phyloP scores from a whole-genome alignment of 257 asterid species.

The Ophiorrhiza pumila region DNA sequence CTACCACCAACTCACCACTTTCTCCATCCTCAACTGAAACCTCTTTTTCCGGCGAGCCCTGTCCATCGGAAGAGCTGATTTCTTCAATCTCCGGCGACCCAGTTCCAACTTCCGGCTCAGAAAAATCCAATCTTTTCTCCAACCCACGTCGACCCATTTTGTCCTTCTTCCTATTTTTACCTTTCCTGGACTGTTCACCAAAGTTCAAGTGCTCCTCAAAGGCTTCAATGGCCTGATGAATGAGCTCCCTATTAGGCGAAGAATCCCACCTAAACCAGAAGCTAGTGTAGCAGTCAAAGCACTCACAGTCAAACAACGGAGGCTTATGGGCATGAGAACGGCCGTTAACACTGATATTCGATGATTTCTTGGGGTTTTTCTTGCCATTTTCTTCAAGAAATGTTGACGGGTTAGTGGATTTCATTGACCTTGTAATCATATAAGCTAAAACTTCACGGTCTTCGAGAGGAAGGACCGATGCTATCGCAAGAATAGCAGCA shows the following conservation, averaged over 20 bases:
- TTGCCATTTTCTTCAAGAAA: conserved; percentile 27
- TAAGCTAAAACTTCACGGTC: conserved; percentile 70
- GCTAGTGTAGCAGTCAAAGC: conserved; percentile 67
- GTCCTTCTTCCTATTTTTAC: conserved; percentile 39
- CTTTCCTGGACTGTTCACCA: conserved; percentile 26
- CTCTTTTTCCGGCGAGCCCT: conserved; percentile 13
- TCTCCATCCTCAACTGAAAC: neutral
- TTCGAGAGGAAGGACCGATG: conserved; percentile 43
- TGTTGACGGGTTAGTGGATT: conserved; percentile 33
- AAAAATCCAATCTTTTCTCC: conserved; percentile 17
- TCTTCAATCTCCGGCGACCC: conserved; percentile 26
- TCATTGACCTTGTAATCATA: conserved; percentile 64
- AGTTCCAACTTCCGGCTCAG: neutral
- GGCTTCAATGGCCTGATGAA: conserved; percentile 74
- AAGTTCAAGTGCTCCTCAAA: conserved; percentile 59
- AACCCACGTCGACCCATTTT: conserved; percentile 37
- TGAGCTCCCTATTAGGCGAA: conserved; percentile 70
- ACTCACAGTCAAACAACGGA: conserved; percentile 59
- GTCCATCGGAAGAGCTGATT: neutral
- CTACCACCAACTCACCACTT: conserved; percentile 3
- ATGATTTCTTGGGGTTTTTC: conserved; percentile 26
- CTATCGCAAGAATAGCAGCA: conserved; percentile 53
- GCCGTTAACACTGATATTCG: neutral
- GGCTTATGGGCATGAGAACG: conserved; percentile 13
- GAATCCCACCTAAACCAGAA: conserved; percentile 80